Evolutionary conservation across 345 rosid genomes (phyloP).

Genomic region (Dipteronia sinensis): DNA sequence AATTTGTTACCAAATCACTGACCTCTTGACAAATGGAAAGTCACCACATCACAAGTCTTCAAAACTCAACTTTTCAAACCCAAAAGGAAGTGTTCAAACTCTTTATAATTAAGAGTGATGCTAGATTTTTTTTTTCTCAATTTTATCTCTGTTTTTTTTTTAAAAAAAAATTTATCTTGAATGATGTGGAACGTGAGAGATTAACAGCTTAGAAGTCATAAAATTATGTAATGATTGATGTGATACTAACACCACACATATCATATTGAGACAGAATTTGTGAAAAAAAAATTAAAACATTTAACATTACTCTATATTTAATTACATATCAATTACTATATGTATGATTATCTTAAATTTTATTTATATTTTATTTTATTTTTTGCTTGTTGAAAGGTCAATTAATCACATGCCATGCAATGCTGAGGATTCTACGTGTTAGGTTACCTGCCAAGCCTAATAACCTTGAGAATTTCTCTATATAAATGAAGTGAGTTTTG

Average conservation of each 20-base stretch:
- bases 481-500: conserved; percentile 37
- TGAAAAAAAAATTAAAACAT: too few species aligned
- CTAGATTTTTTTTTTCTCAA: too few species aligned
- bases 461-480: conserved; percentile 37
- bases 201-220: too few species aligned
- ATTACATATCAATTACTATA: neutral
- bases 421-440: conserved; percentile 49
- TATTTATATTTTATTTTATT: too few species aligned
- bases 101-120: too few species aligned
- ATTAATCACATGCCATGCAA: conserved; percentile 24
- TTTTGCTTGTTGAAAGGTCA: neutral
- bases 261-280: too few species aligned
- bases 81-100: neutral
- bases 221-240: too few species aligned
- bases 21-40: neutral
- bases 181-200: too few species aligned
- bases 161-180: too few species aligned
- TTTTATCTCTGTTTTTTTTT: too few species aligned
- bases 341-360: neutral
- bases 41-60: neutral
- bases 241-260: too few species aligned
- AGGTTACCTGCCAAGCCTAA: conserved; percentile 50
- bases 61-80: neutral
- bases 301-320: too few species aligned
- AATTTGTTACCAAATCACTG: neutral